Evolutionary conservation across 768 basidiomycete species (phyloP), one percentile per base, ranked within the genome.

Genomic region (Lactifluus pinguis): DNA sequence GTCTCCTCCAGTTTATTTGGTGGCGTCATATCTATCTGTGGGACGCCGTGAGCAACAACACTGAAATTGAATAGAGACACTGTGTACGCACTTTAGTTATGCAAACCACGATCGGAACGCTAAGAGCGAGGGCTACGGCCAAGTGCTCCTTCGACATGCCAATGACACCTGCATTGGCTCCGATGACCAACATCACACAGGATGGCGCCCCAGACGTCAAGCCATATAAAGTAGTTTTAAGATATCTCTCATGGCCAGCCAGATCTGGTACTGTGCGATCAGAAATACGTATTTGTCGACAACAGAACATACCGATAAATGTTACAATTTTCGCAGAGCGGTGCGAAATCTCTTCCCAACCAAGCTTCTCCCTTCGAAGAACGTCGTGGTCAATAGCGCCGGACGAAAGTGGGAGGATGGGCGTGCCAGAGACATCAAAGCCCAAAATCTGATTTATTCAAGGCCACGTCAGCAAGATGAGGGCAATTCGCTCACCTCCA

Each of bases 131-230:
- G 3, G 95, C 85, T 61, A 98, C 95, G 1, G 97, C 92, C 11
- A 99, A 76, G 72, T 99, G 97, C 72, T 99, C 97, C 73, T 98
- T 93, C 38, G 87, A 91, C 92, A 93, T 92, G 54, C 91, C 83
- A 64, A 92, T 92, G 45, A 92, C 71, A 8, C 91, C 91, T 2
- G 97, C 95, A 70, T 99, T 98, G 8, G 86, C 94, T 21, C 95
- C 97, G 11, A 98, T 90, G 76, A 95, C 95, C 49, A 99, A 77
- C 57, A 97, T 85, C 13, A 91, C 88, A 70, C 89, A 95, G 59
- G 85, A 95, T 57, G 95, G 94, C 0, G 92, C 87, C 32, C 93
- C 92, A 4, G 94, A 95, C 0, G 95, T 97, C 53, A 99, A 74
- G 0, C 97, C 95, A 67, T 95, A 98, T 52, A 98, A 74, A 4